Conservation (phyloP, 192 early-diverging fungal genomes). For the Coemansia sp. region DNA sequence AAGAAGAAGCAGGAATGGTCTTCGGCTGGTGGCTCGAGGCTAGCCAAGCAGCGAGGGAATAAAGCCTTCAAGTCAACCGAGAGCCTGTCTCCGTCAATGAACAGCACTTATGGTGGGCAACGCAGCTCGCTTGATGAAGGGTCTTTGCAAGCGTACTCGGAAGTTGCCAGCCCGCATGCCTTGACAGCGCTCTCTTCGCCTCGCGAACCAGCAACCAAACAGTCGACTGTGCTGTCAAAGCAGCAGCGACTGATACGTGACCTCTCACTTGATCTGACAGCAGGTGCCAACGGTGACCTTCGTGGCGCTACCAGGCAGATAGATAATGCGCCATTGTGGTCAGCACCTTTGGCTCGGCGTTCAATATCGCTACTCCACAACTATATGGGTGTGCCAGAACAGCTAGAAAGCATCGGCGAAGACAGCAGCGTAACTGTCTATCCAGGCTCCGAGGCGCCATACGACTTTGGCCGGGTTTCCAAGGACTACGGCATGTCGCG, state of each 20-base stretch:
- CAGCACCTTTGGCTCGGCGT: constrained; percentile 36
- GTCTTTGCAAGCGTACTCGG: constrained; percentile 21
- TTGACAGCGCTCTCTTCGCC: constrained; percentile 34
- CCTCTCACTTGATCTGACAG: constrained; percentile 27
- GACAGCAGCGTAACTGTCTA: constrained; percentile 18
- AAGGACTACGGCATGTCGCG: constrained; percentile 13
- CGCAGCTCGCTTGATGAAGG: constrained; percentile 44
- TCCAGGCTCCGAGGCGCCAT: constrained; percentile 1
- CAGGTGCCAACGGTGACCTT: constrained; percentile 15
- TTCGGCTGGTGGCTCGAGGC: constrained; percentile 7
- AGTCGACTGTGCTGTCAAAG: constrained; percentile 5
- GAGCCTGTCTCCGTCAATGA: constrained; percentile 5
- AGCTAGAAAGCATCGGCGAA: constrained; percentile 45
- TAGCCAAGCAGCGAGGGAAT: constrained; percentile 25
- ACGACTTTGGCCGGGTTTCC: constrained; percentile 3
- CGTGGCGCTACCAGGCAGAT: constrained; percentile 25
- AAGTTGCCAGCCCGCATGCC: constrained; percentile 19
- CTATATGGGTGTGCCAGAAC: constrained; percentile 16
- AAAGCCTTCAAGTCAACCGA: constrained; percentile 17
- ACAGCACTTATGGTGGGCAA: constrained; percentile 16
- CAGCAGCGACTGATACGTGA: constrained; percentile 38
- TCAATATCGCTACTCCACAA: constrained; percentile 41
- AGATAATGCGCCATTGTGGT: constrained; percentile 26
- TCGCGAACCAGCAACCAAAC: constrained; percentile 30
- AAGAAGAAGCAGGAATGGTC: constrained; percentile 36